A percentile compares a stretch with the other conserved stretches of the same genome.
Evolutionary conservation across 768 basidiomycete genomes (phyloP).

Genomic region (Mycena metata): DNA sequence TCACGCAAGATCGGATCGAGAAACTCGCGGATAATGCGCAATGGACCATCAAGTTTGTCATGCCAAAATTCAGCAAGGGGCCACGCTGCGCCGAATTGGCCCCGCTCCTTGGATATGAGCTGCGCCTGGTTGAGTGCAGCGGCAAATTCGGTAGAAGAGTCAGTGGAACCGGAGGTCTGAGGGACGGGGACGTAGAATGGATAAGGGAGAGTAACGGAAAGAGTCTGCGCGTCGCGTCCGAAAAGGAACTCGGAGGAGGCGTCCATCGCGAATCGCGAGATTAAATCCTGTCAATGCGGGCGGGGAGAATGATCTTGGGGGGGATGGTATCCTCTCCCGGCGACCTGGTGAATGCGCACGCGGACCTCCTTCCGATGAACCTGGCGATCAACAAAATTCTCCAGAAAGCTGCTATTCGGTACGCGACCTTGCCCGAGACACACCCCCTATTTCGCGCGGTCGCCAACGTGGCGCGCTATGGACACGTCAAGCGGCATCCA

Average conservation of each 20-base stretch:
- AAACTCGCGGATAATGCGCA: conserved; percentile 63
- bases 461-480: no score
- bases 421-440: no score
- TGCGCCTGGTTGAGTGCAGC: conserved; percentile 65
- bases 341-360: no score
- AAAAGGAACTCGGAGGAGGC: conserved; percentile 72
- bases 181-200: conserved; percentile 46
- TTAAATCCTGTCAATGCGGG: no score
- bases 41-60: conserved; percentile 59
- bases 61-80: conserved; percentile 65
- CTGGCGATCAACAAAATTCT: no score
- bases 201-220: conserved; percentile 62
- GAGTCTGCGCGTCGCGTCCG: conserved; percentile 60
- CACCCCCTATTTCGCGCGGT: no score
- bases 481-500: no score
- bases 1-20: conserved; percentile 66
- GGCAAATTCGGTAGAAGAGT: conserved; percentile 54
- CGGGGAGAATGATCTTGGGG: no score
- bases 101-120: conserved; percentile 52
- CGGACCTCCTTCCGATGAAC: no score
- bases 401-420: no score
- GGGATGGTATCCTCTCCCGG: no score
- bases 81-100: conserved; percentile 61
- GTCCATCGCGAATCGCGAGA: conserved; percentile 71
- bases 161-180: neutral